Base-by-base conservation (phyloP, 169 alveolate genomes). In the Plasmodium malariae region DNA sequence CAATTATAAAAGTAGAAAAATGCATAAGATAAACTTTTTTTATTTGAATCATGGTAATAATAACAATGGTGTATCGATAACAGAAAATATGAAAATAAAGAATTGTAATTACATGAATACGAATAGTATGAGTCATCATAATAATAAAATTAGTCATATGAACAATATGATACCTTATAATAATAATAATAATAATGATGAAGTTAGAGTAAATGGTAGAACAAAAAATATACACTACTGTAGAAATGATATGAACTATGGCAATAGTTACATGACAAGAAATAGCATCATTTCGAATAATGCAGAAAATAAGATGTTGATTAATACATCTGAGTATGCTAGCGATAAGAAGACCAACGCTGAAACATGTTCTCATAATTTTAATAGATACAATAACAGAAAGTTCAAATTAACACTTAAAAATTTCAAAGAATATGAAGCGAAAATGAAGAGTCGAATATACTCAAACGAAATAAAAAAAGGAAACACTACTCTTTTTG, bases 1-100 rank as follows among this genome's bases (percentile, higher is more conserved):
- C 14, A 9, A 62, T 57, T 37, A 17, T 48, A 30, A 37, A 74
- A 55, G 88, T 74, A 74, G 73, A 7, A 83, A 67, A 65, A 54
- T 83, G 71, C 83, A 83, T 70, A 83, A 83, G 60, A 70, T 37
- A 24, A 40, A 83, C 49, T 83, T 83, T 40, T 67, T 83, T 83
- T 45, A 68, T 45, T 28, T 45, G 30, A 49, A 54, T 28, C 63
- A 59, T 24, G 36, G 28, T 17, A 67, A 48, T 45, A 83, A 59
- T 32, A 51, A 43, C 3, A 45, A 54, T 14, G 21, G 11, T n/a
- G 11, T 28, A 60, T 3, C 3, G 6, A 19, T 6, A 24, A 51
- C 21, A 30, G 74, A 76, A 43, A 51, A 51, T n/a, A 34, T 7
- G 26, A 37, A 67, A 21, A 49, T 49, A 43, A 34, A 26, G 28